phyloP scores from a whole-genome alignment of 2,329 filamentous ascomycete species.

The Trichophyton benhamiae region DNA sequence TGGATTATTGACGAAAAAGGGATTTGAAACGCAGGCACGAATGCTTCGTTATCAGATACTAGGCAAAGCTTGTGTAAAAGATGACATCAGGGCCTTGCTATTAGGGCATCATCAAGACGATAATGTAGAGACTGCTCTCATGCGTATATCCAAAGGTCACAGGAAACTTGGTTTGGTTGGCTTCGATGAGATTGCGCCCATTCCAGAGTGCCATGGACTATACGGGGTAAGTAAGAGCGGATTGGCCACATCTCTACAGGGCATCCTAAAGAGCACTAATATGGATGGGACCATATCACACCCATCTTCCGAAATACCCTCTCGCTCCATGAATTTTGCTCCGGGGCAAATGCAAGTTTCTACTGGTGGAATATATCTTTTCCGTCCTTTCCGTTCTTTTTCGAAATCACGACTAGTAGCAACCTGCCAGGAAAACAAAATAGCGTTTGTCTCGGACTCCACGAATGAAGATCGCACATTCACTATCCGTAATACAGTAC shows the following conservation, averaged over 20 bases:
- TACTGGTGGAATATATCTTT: slow-evolving; percentile 26
- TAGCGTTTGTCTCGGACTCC: slow-evolving; percentile 71
- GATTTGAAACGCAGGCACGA: slow-evolving; percentile 68
- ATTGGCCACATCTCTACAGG: not conserved
- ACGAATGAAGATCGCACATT: slow-evolving; percentile 70
- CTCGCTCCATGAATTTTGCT: not conserved
- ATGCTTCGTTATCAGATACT: slow-evolving; percentile 59
- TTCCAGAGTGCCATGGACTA: slow-evolving; percentile 74
- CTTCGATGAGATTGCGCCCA: slow-evolving; percentile 51
- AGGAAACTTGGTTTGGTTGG: slow-evolving; percentile 58
- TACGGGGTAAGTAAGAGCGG: slow-evolving; percentile 60
- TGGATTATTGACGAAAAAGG: slow-evolving; percentile 37
- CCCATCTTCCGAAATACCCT: not conserved
- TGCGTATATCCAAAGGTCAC: slow-evolving; percentile 59
- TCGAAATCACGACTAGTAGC: slow-evolving; percentile 53
- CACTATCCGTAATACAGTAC: slow-evolving; percentile 69
- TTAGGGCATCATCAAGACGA: slow-evolving; percentile 84
- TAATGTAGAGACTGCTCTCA: slow-evolving; percentile 77
- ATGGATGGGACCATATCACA: not conserved
- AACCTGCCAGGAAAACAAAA: slow-evolving; percentile 54
- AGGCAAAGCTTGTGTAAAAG: slow-evolving; percentile 46
- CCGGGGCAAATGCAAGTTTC: slow-evolving; percentile 14
- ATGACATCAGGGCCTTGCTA: slow-evolving; percentile 49
- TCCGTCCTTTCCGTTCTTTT: slow-evolving; percentile 35
- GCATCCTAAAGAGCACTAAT: not conserved